Base-by-base conservation (phyloP, 192 early-diverging fungal genomes). In the Coemansia sp. region DNA sequence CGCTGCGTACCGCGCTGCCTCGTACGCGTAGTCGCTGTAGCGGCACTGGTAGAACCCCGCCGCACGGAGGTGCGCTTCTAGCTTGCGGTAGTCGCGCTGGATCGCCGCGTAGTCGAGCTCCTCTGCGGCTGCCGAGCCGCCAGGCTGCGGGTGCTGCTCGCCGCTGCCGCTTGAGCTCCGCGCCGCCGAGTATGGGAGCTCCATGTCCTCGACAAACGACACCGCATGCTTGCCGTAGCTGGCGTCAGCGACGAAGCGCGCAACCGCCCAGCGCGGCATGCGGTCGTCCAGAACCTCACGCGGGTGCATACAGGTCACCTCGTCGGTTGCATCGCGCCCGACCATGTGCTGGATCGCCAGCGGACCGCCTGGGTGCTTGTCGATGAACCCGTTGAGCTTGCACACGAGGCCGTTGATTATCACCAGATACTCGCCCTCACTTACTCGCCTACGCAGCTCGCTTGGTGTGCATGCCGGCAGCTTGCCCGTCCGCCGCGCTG, bases 271-370 rank as follows among this genome's bases (percentile, higher is more conserved):
- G 61, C 81, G 84, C 41, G 89, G 89, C 73, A 98, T 86, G 66
- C 81, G 82, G 43, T 86, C 80, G 23, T 90, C 85, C 32, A 91
- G 74, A 13, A 95, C 93, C 77, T 88, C 86, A 34, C 85, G 86
- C 3, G 93, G 95, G 71, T 98, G 96, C 77, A 94, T 86, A 38
- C 86, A 87, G 25, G 86, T 78, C 62, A 94, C 91, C 66, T 90
- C 95, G 76, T 95, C 94, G 0, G 96, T 96, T 17, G 93, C 92
- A 71, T 98, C 95, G 66, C 84, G 87, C 70, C 95, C 96, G 34
- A 90, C 83, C 84, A 92, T 88, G 78, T 96, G 91, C 74, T 83
- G 74, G 43, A 98, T 87, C 56, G 91, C 92, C n/a, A 95, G 82
- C 43, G 89, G 88, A 32, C 96, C 96, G 53, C 96, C 96, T 0